Evolutionary conservation across 2,329 filamentous ascomycete species (phyloP), one percentile per base, ranked within the genome.

Genomic region (Penicillium decumbens): DNA sequence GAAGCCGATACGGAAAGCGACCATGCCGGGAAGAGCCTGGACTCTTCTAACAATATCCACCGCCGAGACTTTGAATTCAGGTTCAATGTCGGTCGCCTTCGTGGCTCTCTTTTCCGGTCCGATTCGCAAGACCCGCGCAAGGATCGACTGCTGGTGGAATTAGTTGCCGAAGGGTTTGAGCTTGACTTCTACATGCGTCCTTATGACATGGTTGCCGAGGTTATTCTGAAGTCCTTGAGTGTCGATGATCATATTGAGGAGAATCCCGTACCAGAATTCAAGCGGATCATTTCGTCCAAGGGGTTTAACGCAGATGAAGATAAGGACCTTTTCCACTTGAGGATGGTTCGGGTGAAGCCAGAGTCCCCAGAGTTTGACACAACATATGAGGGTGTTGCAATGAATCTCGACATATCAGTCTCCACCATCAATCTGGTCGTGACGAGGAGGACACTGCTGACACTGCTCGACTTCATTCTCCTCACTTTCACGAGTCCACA

Each of bases 341-440:
- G 92, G 63, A 95, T 95, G 62, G 80, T 89, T 52, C 89, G 87
- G 65, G 89, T 97, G 50, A 96, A 93, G 62, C 85, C 82, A 28
- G 83, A 89, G 43, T 97, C 93, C 2, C 95, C 95, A 0, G 92
- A 98, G 65, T 95, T 97, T 62, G 85, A 90, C 77, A 83, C 87
- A 1, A 85, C 89, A 2, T 97, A 95, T 60, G 90, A 97, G 63
- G 90, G 91, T 1, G 87, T 97, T 47, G 90, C 95, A 55, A 96
- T 87, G 25, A 96, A 98, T 61, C 80, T 99, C 39, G 89, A 95
- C 53, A 86, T 93, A 1, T 84, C 85, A 0, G 84, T 99, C 10
- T 96, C 93, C 0, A 98, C 93, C 0, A 95, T 99, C 73, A 97
- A 97, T 65, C 71, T 98, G 20, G 83, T 98, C 29, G 90, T 99